These are phyloP conservation scores for Arachis hypogaea DNA, from an alignment of 306 rosid species.

Conservation along the genomic window DNA sequence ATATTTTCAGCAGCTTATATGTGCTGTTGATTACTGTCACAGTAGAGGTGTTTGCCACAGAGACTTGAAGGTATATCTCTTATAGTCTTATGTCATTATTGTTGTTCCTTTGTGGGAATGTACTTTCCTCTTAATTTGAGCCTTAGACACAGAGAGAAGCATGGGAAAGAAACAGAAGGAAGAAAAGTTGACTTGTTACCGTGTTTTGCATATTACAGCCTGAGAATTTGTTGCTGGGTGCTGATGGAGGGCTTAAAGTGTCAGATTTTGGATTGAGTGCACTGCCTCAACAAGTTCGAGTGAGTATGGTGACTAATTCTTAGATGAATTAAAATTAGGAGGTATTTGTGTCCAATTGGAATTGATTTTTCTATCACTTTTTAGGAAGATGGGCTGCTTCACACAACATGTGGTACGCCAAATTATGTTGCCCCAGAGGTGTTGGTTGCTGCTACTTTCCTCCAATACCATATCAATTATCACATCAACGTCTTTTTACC, in stretches of 20 bases:
- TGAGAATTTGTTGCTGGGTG: slow-evolving; percentile 72
- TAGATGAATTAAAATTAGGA: slow-evolving; percentile 1
- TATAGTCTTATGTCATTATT: background rate
- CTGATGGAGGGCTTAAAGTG: slow-evolving; percentile 63
- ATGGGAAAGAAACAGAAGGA: slow-evolving; percentile 12
- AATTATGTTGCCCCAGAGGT: slow-evolving; percentile 91
- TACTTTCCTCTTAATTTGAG: background rate
- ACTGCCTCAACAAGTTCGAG: slow-evolving; percentile 75
- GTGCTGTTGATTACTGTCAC: slow-evolving; percentile 78
- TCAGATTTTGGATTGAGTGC: slow-evolving; percentile 85
- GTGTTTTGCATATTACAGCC: slow-evolving; percentile 54
- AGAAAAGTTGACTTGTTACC: slow-evolving; percentile 17
- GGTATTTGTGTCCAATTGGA: background rate
- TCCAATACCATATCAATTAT: background rate
- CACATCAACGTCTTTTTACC: slow-evolving; percentile 1
- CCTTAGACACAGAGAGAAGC: background rate
- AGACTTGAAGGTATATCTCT: slow-evolving; percentile 63
- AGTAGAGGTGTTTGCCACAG: slow-evolving; percentile 76
- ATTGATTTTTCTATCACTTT: slow-evolving; percentile 19
- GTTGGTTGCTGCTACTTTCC: slow-evolving; percentile 10
- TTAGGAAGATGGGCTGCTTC: slow-evolving; percentile 77
- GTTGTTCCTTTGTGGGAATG: slow-evolving; percentile 2
- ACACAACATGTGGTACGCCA: slow-evolving; percentile 77
- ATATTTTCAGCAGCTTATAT: slow-evolving; percentile 80
- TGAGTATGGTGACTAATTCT: slow-evolving; percentile 47